These are phyloP conservation scores for Cladophialophora bantiana DNA, from an alignment of 2,329 filamentous ascomycete genomes.

Conservation along the genomic window DNA sequence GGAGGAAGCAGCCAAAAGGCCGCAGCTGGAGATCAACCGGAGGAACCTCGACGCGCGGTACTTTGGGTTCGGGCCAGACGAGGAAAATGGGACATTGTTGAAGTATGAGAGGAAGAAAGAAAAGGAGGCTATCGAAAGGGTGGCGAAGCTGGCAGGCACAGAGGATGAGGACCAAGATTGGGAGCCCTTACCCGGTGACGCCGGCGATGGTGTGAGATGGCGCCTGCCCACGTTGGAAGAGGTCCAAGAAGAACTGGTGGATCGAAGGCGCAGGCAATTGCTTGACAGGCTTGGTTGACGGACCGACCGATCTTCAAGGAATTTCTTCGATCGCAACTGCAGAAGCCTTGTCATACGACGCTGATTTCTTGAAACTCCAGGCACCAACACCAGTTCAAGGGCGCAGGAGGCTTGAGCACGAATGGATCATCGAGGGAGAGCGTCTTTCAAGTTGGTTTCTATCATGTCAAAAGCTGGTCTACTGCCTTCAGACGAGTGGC, in stretches of 20 bases:
- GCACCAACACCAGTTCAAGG: background rate
- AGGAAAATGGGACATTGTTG: conserved; percentile 83
- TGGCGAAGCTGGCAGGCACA: conserved; percentile 64
- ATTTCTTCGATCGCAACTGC: background rate
- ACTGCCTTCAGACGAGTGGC: background rate
- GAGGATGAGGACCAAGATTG: conserved; percentile 73
- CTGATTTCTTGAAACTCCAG: background rate
- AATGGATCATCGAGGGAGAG: background rate
- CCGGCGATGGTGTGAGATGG: conserved; percentile 83
- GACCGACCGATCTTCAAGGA: background rate
- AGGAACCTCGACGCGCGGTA: conserved; percentile 90
- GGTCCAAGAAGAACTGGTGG: conserved; percentile 92
- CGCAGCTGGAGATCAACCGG: conserved; percentile 47
- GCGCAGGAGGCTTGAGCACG: background rate
- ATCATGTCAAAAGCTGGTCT: background rate
- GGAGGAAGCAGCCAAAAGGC: conserved; percentile 53
- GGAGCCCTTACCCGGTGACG: conserved; percentile 86
- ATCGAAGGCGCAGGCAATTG: conserved; percentile 80
- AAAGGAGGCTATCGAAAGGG: conserved; percentile 74
- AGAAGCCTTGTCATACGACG: background rate
- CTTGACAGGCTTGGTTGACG: conserved; percentile 73
- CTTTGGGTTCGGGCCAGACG: conserved; percentile 91
- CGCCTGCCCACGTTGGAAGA: conserved; percentile 84
- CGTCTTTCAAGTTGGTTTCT: background rate
- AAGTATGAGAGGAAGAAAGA: conserved; percentile 85